Conservation (phyloP, 305 asterid species). For the Rubia peregrina region DNA sequence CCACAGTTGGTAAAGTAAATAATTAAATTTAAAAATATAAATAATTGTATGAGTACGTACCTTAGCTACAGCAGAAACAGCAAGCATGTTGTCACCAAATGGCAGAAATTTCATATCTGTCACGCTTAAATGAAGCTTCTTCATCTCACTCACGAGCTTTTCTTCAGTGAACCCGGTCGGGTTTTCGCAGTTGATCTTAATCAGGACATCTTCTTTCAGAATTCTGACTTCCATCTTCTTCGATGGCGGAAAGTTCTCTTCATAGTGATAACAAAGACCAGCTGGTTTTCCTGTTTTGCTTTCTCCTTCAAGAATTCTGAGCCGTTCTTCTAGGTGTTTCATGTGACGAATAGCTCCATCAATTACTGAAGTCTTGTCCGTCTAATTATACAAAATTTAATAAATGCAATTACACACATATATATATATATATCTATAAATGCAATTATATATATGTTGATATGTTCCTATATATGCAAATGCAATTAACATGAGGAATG, state of each 20-base stretch:
- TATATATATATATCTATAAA: too few relatives aligned
- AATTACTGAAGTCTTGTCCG: constrained; percentile 9
- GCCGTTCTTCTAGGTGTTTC: constrained; percentile 3
- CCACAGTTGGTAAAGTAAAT: too few relatives aligned
- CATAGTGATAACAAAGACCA: background rate
- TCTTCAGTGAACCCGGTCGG: background rate
- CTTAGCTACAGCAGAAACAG: constrained; percentile 1
- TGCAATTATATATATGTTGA: too few relatives aligned
- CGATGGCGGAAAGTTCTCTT: background rate
- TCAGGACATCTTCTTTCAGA: background rate
- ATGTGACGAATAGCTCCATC: background rate
- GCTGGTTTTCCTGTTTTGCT: background rate
- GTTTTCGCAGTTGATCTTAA: background rate
- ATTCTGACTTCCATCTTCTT: constrained; percentile 6
- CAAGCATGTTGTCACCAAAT: constrained; percentile 7
- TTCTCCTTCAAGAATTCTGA: background rate
- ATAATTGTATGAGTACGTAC: background rate
- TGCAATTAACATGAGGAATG: too few relatives aligned
- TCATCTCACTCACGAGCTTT: background rate
- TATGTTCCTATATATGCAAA: too few relatives aligned
- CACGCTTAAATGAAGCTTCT: constrained; percentile 3
- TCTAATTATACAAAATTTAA: background rate
- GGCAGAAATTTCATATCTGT: background rate
- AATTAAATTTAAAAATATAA: too few relatives aligned
- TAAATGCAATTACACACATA: background rate